Base-by-base conservation (phyloP, 768 basidiomycete species). In the Scleroderma citrinum region DNA sequence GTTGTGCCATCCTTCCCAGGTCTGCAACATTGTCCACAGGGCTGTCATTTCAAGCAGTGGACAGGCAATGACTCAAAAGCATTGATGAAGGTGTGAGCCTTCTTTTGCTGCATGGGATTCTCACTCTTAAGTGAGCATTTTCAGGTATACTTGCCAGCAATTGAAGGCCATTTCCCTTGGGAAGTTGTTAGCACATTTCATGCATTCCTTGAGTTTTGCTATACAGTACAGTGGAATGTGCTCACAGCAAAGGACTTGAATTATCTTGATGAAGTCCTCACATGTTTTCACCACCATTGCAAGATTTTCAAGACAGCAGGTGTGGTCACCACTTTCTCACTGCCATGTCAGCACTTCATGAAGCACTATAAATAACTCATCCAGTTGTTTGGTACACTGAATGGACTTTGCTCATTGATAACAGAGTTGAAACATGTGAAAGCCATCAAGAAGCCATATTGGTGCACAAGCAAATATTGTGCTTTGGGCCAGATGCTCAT, bases 31-130 rank as follows among this genome's bases (percentile, higher is more conserved):
- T 67, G 66, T 48, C 59, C 60, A 8, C 44, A 63, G 36, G 65
- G 66, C 1, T 55, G 49, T 0, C 39, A 52, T 8, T 69, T 69
- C 48, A 57, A 64, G 23, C 66, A 70, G 41, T 71, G 69, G 69
- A 71, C 65, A 5, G 66, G 68, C 0, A 59, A 71, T 45, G 64
- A 72, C 43, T 71, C 68, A 0, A 70, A 70, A 41, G 69, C 57
- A 1, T 46, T 70, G 0, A 71, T 71, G 67, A 70, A 71, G 62
- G 66, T 68, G 43, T 14, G 44, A 49, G 46, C 10, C 24, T 36
- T 26, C 20, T 20, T 19, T 26, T 29, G 26, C 31, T n/a, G 30
- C 38, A 39, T 11, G 39, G 44, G 11, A 29, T 29, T 29, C 26
- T 29, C 8, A 29, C 26, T 29, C 26, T 29, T 29, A 8, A 29